Base-by-base conservation (phyloP, 2,329 filamentous ascomycete genomes). In the Fusarium sp. region DNA sequence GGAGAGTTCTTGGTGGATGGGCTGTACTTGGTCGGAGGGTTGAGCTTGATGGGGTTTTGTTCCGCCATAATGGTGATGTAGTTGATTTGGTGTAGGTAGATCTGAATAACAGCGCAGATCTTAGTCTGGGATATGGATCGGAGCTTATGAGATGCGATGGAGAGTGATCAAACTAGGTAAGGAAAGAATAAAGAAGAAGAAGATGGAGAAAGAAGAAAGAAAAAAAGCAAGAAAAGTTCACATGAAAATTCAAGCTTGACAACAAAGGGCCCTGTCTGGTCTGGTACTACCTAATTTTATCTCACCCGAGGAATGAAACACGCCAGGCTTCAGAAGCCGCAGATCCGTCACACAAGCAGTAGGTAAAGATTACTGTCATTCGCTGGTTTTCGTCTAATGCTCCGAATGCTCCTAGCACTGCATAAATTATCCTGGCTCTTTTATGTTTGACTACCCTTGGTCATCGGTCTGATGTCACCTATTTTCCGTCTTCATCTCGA, bases 11-110 rank as follows among this genome's bases (percentile, higher is more conserved):
- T 51, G 55, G 79, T 49, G 16, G 63, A 57, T n/a, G 67, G 52
- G n/a, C 71, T 63, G 74, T 88, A 87, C 72, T 84, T 86, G 54
- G 84, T 85, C 2, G 88, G 87, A 6, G 77, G 64, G 3, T 58
- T 69, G 61, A 80, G 74, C 25, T 67, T 56, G 44, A 79, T 75
- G 46, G 73, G 63, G 1, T 60, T 48, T 39, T 54, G 39, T 25
- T 60, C 55, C 23, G 74, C 68, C 71, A 71, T 75, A 39, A 10
- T 70, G 48, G 21, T 56, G 48, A 45, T 45, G 49, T 30, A 14
- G 39, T 37, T 57, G 43, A 31, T 46, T 39, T 19, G 10, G n/a
- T 39, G 21, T 23, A 31, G 42, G 14, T 25, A 39, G 30, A 13
- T 34, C 21, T 43, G 34, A 37, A 37, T 16, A 23, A 43, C 14